Percentiles rank a stretch among this genome's conserved stretches.
Evolutionary conservation across 164 flowering plant genomes (phyloP).

Genomic region (Magnolia changhungtana): DNA sequence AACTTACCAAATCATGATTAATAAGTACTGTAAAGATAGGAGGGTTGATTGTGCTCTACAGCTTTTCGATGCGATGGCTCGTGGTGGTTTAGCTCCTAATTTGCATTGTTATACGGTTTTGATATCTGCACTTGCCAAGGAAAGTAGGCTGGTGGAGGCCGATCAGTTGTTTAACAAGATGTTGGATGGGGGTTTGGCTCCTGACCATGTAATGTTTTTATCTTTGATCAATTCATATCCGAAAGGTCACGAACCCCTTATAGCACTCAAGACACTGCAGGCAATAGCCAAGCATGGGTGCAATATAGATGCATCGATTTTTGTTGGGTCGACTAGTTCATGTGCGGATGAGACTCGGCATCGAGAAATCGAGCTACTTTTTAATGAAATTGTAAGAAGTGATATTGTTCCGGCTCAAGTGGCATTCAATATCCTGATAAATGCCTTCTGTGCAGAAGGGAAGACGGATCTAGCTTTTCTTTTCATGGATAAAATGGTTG

Average conservation of each 20-base stretch:
- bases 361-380: conserved; percentile 34
- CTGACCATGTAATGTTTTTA: conserved; percentile 47
- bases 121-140: conserved; percentile 39
- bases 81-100: conserved; percentile 25
- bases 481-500: conserved; percentile 39
- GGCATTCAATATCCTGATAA: conserved; percentile 38
- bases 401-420: conserved; percentile 25
- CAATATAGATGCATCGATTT: conserved; percentile 22
- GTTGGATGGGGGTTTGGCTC: conserved; percentile 37
- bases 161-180: conserved; percentile 34
- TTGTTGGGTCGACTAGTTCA: conserved; percentile 8
- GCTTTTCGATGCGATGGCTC: conserved; percentile 31
- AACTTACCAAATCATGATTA: conserved; percentile 43
- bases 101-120: conserved; percentile 52
- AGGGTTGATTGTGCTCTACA: conserved; percentile 42
- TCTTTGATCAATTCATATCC: conserved; percentile 33
- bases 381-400: conserved; percentile 33
- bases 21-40: conserved; percentile 40
- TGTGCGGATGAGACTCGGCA: conserved; percentile 11
- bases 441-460: conserved; percentile 46
- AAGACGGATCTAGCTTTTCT: conserved; percentile 31
- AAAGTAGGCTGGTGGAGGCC: conserved; percentile 33
- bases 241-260: conserved; percentile 34
- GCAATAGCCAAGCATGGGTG: conserved; percentile 35
- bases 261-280: conserved; percentile 34